A percentile compares a stretch with the other conserved stretches of the same genome.
Evolutionary conservation across 768 basidiomycete genomes (phyloP).

Genomic region (Nevesoporus exiguus): DNA sequence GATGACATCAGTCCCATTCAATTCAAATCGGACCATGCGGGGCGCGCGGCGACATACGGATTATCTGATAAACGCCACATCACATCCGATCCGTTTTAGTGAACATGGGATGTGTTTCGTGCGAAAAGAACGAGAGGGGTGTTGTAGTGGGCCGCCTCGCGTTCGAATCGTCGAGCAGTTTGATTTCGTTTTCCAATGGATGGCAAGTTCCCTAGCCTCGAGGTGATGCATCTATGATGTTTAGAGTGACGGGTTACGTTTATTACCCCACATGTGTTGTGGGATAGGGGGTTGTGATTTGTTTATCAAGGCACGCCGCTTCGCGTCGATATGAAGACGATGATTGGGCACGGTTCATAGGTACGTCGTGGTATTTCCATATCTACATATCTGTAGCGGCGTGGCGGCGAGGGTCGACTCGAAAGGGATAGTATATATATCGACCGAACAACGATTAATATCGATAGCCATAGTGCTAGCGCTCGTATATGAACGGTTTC

Average conservation of each 20-base stretch:
- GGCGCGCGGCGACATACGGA: neutral
- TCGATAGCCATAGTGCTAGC: neutral
- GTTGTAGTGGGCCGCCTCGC: neutral
- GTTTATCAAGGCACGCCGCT: neutral
- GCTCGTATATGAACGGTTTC: no score
- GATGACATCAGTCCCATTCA: neutral
- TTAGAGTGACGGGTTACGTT: no score
- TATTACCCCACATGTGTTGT: neutral
- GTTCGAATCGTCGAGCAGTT: neutral
- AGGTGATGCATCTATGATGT: neutral
- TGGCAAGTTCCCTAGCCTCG: no score
- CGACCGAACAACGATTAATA: neutral
- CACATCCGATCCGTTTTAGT: neutral
- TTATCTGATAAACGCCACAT: conserved; percentile 12
- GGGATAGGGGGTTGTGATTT: neutral
- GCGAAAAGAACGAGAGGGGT: no score
- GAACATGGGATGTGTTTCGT: neutral
- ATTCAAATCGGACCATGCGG: neutral
- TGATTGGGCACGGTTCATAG: neutral
- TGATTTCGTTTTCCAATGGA: neutral
- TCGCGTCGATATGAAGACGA: neutral
- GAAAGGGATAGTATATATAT: neutral
- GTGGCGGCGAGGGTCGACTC: neutral
- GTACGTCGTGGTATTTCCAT: neutral
- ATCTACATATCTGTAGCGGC: neutral